A percentile compares a stretch with the other conserved stretches of the same genome.
Evolutionary conservation across 208 protist species (phyloP).

Genomic region (Wallacemonas rigidus): DNA sequence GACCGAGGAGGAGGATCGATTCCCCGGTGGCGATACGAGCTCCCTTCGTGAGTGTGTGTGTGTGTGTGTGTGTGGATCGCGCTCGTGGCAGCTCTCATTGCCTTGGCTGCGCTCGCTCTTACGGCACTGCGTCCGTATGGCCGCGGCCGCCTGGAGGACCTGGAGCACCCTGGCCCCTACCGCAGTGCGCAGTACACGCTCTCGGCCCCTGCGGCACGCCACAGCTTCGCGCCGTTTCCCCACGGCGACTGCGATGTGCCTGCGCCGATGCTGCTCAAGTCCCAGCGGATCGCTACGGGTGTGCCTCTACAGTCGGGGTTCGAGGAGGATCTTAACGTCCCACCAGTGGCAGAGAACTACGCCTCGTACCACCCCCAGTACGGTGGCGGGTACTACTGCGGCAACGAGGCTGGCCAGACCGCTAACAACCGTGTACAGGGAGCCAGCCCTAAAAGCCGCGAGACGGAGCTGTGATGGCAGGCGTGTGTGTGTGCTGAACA

Average conservation of each 20-base stretch:
- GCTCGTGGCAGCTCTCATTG: not conserved
- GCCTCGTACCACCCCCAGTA: constrained; percentile 14
- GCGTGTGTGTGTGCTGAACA: too few relatives aligned
- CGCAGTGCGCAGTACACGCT: too few relatives aligned
- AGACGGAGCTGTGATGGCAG: not conserved
- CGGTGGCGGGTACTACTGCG: constrained; percentile 9
- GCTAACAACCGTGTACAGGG: not conserved
- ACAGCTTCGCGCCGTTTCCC: too few relatives aligned
- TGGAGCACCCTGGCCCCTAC: not conserved
- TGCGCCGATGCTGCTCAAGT: not conserved
- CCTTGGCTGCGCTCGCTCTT: not conserved
- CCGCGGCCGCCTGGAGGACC: not conserved
- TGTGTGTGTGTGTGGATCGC: not conserved
- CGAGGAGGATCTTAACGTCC: not conserved
- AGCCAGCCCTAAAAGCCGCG: not conserved
- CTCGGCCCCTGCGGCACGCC: too few relatives aligned
- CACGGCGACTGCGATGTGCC: not conserved
- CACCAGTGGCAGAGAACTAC: constrained; percentile 13
- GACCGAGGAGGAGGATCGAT: constrained; percentile 1
- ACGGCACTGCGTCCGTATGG: not conserved
- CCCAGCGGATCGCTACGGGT: not conserved
- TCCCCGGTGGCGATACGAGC: not conserved
- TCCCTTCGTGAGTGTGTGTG: not conserved
- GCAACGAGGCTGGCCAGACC: constrained; percentile 3
- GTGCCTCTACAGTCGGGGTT: not conserved